Evolutionary conservation across 768 basidiomycete genomes (phyloP).

Genomic region (Dacryopinax primogenitus): DNA sequence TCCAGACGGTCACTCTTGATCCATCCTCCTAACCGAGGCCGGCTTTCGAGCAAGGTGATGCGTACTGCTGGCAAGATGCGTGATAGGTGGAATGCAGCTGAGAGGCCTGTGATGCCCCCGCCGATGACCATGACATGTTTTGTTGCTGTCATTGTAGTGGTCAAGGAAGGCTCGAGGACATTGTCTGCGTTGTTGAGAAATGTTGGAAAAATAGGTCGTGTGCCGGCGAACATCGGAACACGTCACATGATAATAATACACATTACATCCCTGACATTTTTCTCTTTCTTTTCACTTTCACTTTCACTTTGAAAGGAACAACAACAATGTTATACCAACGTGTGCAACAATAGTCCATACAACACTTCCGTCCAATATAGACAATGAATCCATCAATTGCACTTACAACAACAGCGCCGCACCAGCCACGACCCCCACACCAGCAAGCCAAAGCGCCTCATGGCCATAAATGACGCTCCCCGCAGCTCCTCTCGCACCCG

Average conservation of each 20-base stretch:
- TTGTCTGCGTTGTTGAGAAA: not conserved
- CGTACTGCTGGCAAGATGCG: conserved; percentile 44
- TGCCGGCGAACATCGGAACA: not conserved
- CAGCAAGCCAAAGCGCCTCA: not conserved
- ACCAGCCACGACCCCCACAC: not conserved
- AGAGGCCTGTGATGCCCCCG: conserved; percentile 69
- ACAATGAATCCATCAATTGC: not conserved
- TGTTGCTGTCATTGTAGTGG: not conserved
- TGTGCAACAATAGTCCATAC: not conserved
- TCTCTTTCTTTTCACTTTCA: not conserved
- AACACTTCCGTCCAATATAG: not conserved
- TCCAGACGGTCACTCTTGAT: conserved; percentile 46
- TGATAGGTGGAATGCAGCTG: conserved; percentile 65
- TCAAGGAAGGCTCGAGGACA: not conserved
- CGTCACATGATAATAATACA: not conserved
- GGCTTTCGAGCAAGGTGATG: conserved; percentile 59
- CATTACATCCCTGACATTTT: no score
- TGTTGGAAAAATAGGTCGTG: not conserved
- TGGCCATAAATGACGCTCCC: not conserved
- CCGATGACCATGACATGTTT: conserved; percentile 50
- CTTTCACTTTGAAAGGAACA: no score
- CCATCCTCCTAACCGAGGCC: conserved; percentile 72
- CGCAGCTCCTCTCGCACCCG: not conserved
- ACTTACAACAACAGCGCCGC: not conserved
- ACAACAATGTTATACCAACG: no score